phyloP scores from a whole-genome alignment of 805 yeast genomes.

The Yamadazyma akitaensis region DNA sequence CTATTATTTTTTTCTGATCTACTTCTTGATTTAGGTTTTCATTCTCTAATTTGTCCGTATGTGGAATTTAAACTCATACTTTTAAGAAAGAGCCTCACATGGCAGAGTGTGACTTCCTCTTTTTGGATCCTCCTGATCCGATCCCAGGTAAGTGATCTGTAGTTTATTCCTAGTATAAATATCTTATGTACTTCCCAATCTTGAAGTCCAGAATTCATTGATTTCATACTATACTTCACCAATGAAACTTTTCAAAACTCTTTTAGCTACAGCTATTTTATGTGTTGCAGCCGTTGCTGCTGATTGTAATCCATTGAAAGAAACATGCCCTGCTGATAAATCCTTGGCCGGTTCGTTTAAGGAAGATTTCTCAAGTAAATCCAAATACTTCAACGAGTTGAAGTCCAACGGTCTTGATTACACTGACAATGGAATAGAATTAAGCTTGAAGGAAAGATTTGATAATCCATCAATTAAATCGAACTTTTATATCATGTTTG shows the following conservation, averaged over 20 bases:
- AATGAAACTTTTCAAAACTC: conserved; percentile 10
- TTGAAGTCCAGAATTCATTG: neutral
- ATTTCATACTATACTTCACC: no score
- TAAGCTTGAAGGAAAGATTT: conserved; percentile 58
- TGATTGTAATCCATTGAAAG: conserved; percentile 28
- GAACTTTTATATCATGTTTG: conserved; percentile 84
- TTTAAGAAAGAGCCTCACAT: no score
- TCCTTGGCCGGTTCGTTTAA: conserved; percentile 29
- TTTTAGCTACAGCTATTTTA: conserved; percentile 8
- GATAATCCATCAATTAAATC: conserved; percentile 81
- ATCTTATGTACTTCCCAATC: neutral
- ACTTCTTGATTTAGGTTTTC: neutral
- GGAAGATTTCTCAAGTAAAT: conserved; percentile 24
- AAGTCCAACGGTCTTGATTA: conserved; percentile 27
- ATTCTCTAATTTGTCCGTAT: neutral
- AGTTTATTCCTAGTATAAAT: neutral
- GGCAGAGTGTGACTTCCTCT: no score
- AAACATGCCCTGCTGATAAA: conserved; percentile 25
- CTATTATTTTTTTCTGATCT: no score
- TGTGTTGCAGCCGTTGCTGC: conserved; percentile 1
- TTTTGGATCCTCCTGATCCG: no score
- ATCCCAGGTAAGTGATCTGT: neutral
- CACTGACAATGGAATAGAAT: conserved; percentile 54
- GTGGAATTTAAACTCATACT: no score
- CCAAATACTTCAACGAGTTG: conserved; percentile 19